phyloP scores from a whole-genome alignment of 2,329 filamentous ascomycete species.

The Didymella glomerata region DNA sequence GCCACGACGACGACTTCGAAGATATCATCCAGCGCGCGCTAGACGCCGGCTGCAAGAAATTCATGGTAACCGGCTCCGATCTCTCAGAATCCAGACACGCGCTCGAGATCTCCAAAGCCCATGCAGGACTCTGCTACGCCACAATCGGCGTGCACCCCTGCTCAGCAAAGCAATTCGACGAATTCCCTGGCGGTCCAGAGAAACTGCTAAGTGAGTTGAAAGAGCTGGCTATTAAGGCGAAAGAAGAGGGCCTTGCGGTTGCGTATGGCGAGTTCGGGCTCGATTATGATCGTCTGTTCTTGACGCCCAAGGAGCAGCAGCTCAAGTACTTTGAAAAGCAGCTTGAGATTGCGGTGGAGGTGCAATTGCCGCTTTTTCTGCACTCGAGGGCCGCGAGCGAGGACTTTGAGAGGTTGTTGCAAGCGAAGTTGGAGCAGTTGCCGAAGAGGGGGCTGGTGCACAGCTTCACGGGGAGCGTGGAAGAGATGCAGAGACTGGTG shows the following conservation, averaged over 20 bases:
- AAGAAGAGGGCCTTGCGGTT: slow-evolving; percentile 67
- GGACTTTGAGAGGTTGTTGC: slow-evolving; percentile 68
- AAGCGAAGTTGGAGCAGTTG: slow-evolving; percentile 69
- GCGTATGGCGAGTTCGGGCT: slow-evolving; percentile 96
- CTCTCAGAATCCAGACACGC: slow-evolving; percentile 79
- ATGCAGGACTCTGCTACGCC: slow-evolving; percentile 82
- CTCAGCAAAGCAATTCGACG: slow-evolving; percentile 79
- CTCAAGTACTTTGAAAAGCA: slow-evolving; percentile 86
- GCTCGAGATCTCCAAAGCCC: slow-evolving; percentile 74
- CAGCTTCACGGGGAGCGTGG: slow-evolving; percentile 87
- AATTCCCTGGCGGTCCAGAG: slow-evolving; percentile 65
- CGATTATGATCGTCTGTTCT: slow-evolving; percentile 91
- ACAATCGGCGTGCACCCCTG: slow-evolving; percentile 97
- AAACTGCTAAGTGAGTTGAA: slow-evolving; percentile 67
- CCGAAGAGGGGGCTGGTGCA: slow-evolving; percentile 86
- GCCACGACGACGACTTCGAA: slow-evolving; percentile 75
- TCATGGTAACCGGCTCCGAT: slow-evolving; percentile 94
- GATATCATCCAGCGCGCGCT: slow-evolving; percentile 81
- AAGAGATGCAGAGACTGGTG: slow-evolving; percentile 84
- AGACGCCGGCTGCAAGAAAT: slow-evolving; percentile 82
- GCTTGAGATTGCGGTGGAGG: slow-evolving; percentile 76
- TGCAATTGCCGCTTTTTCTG: slow-evolving; percentile 87
- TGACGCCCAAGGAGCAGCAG: slow-evolving; percentile 80
- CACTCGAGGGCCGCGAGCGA: slow-evolving; percentile 85
- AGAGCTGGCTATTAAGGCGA: slow-evolving; percentile 68